Evolutionary conservation across 2,329 filamentous ascomycete species (phyloP).

Genomic region (Ascochyta rabiei): DNA sequence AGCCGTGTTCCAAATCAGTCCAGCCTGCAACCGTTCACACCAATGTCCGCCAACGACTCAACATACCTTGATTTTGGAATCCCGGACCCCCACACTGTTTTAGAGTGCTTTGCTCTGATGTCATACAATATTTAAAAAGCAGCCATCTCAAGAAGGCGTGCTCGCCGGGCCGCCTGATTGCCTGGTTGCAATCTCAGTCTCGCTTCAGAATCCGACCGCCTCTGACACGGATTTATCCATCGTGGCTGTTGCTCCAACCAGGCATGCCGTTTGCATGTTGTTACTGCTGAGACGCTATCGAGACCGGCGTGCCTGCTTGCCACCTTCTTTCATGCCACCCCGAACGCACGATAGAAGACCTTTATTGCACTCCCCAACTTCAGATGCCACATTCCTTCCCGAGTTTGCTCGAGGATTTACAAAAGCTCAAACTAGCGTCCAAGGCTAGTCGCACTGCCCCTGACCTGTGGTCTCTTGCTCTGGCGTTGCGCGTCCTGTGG

Average conservation of each 20-base stretch:
- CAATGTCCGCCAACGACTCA: not conserved
- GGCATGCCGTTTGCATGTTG: not conserved
- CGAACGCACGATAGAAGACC: not conserved
- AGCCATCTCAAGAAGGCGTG: slow-evolving; percentile 12
- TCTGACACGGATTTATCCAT: slow-evolving; percentile 3
- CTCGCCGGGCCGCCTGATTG: slow-evolving; percentile 10
- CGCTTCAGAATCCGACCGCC: not conserved
- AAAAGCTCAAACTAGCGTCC: not conserved
- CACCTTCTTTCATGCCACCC: not conserved
- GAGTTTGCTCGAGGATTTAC: not conserved
- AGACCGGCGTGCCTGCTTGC: not conserved
- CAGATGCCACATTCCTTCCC: not conserved
- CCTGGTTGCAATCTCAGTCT: slow-evolving; percentile 3
- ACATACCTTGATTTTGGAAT: slow-evolving; percentile 5
- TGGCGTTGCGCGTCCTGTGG: not conserved
- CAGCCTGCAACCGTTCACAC: slow-evolving; percentile 8
- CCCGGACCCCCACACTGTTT: slow-evolving; percentile 7
- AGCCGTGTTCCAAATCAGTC: slow-evolving; percentile 12
- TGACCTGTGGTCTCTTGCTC: not conserved
- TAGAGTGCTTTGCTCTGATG: slow-evolving; percentile 11
- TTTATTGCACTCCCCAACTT: not conserved
- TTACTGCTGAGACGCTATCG: not conserved
- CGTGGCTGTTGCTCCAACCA: not conserved
- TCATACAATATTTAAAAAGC: slow-evolving; percentile 3
- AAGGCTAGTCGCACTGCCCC: not conserved